phyloP scores from a whole-genome alignment of 139 green algal species.

The Coccomyxa sp. region DNA sequence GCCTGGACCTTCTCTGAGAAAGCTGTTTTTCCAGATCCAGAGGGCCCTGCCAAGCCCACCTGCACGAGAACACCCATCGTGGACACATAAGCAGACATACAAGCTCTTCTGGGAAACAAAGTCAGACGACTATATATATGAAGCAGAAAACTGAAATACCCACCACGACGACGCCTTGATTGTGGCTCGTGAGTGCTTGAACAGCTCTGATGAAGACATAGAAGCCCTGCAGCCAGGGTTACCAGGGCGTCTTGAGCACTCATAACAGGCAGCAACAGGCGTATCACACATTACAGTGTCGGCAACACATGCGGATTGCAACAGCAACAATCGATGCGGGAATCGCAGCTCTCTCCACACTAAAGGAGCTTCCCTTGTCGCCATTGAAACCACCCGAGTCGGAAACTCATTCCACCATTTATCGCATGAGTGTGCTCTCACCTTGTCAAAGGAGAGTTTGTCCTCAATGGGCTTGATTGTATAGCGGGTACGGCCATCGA shows the following conservation, averaged over 20 bases:
- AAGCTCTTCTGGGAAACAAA: neutral
- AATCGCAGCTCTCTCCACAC: too few species aligned
- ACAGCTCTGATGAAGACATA: constrained; percentile 87
- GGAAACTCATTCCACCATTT: too few species aligned
- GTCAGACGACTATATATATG: neutral
- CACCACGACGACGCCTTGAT: constrained; percentile 75
- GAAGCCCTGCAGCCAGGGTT: constrained; percentile 56
- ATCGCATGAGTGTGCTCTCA: neutral
- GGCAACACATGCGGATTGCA: too few species aligned
- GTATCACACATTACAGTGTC: too few species aligned
- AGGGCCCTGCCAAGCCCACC: constrained; percentile 86
- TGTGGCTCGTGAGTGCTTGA: constrained; percentile 67
- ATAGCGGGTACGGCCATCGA: constrained; percentile 47
- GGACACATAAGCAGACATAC: neutral
- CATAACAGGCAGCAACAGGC: neutral
- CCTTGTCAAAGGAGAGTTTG: constrained; percentile 85
- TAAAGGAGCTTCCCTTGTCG: too few species aligned
- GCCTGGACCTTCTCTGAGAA: constrained; percentile 86
- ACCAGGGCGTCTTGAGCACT: neutral
- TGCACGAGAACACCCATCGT: constrained; percentile 10
- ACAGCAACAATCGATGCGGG: too few species aligned
- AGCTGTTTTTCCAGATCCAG: constrained; percentile 91
- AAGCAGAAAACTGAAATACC: neutral
- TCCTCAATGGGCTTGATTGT: constrained; percentile 71
- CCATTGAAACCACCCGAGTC: too few species aligned